These are phyloP conservation scores for Fonsecaea monophora DNA, from an alignment of 2,329 filamentous ascomycete genomes.

Conservation along the genomic window DNA sequence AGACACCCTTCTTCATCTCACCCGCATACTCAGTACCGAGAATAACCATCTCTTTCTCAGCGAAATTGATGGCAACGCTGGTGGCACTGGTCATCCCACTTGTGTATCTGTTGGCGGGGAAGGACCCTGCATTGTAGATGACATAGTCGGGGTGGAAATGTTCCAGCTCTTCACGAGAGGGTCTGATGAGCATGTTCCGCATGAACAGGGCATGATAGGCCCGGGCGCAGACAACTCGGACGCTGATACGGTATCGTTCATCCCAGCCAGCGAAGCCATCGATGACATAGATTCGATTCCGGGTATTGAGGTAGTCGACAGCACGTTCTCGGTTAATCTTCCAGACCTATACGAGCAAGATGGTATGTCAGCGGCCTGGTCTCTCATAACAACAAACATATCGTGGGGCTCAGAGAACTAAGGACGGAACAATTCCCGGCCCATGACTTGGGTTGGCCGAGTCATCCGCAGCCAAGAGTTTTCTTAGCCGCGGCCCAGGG, in stretches of 20 bases:
- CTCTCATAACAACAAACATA: neutral
- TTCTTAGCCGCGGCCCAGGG: slow-evolving; percentile 18
- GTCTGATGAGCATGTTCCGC: slow-evolving; percentile 99
- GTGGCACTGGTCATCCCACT: slow-evolving; percentile 98
- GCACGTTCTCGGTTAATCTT: slow-evolving; percentile 99
- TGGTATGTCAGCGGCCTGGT: neutral
- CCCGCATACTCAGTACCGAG: slow-evolving; percentile 98
- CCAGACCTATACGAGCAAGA: slow-evolving; percentile 74
- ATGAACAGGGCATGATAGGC: slow-evolving; percentile 99
- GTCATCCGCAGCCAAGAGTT: slow-evolving; percentile 29
- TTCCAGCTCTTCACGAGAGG: slow-evolving; percentile 86
- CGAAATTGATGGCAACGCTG: slow-evolving; percentile 98
- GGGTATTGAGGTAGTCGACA: slow-evolving; percentile 98
- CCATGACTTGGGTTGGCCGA: slow-evolving; percentile 16
- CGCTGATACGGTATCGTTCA: slow-evolving; percentile 94
- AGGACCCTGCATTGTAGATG: slow-evolving; percentile 98
- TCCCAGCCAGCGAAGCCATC: slow-evolving; percentile 99
- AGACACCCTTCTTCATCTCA: slow-evolving; percentile 98
- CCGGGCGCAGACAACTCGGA: slow-evolving; percentile 96
- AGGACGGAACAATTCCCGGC: slow-evolving; percentile 4
- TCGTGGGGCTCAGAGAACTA: slow-evolving; percentile 1
- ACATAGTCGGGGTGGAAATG: slow-evolving; percentile 99
- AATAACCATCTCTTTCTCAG: slow-evolving; percentile 99
- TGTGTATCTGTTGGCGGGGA: slow-evolving; percentile 98
- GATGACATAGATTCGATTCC: slow-evolving; percentile 97